Percentiles rank a stretch among this genome's conserved stretches.
phyloP scores from a whole-genome alignment of 1,139 yeast genomes.

The Lodderomyces oxycetoniae region DNA sequence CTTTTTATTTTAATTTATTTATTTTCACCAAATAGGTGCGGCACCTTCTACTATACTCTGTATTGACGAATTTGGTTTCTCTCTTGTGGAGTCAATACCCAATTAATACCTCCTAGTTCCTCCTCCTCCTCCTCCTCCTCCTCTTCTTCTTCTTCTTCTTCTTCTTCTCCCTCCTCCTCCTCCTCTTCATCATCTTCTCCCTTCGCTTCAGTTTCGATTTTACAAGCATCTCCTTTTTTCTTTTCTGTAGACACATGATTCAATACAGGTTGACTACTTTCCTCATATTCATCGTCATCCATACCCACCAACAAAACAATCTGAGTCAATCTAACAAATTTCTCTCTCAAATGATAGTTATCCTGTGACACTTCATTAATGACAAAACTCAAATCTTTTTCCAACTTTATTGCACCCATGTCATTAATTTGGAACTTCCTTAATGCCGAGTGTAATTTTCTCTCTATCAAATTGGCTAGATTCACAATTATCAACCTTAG shows the following conservation, averaged over 20 bases:
- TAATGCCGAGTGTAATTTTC: slow-evolving; percentile 60
- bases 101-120: slow-evolving; percentile 49
- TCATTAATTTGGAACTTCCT: slow-evolving; percentile 63
- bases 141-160: slow-evolving; percentile 6
- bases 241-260: slow-evolving; percentile 5
- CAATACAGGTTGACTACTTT: slow-evolving; percentile 23
- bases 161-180: no score
- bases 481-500: slow-evolving; percentile 50
- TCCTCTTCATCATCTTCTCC: slow-evolving; percentile 8
- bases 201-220: no score
- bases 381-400: slow-evolving; percentile 72
- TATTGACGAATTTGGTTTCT: slow-evolving; percentile 52
- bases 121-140: slow-evolving; percentile 41
- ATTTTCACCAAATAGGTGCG: no score
- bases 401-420: slow-evolving; percentile 78
- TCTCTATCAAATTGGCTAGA: slow-evolving; percentile 54
- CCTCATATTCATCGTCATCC: slow-evolving; percentile 70
- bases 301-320: slow-evolving; percentile 75
- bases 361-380: slow-evolving; percentile 60
- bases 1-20: no score
- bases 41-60: no score
- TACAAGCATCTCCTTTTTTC: no score
- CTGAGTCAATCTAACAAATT: slow-evolving; percentile 78
- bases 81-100: slow-evolving; percentile 80
- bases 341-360: slow-evolving; percentile 69